Conservation (phyloP, 441 rosid species). For the Adansonia gregorii region DNA sequence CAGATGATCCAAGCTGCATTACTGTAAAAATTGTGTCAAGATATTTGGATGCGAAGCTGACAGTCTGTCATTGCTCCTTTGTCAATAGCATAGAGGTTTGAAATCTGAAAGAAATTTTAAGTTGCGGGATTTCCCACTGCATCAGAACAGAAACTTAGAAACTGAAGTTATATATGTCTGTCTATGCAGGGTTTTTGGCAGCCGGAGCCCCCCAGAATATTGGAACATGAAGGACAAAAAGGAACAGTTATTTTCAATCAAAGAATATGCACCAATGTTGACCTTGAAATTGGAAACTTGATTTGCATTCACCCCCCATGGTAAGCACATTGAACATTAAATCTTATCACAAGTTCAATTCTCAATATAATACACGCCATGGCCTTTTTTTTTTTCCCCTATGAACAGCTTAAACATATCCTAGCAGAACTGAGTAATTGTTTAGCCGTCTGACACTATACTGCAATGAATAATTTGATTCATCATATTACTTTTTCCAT, state of each 20-base stretch:
- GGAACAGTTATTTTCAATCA: constrained; percentile 68
- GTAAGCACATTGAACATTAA: constrained; percentile 41
- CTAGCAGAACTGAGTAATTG: constrained; percentile 4
- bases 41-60: constrained; percentile 75
- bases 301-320: constrained; percentile 72
- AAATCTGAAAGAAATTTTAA: constrained; percentile 19
- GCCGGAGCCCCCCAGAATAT: constrained; percentile 34
- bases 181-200: constrained; percentile 49
- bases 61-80: constrained; percentile 65
- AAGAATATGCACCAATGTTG: constrained; percentile 72
- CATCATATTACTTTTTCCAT: not conserved
- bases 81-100: constrained; percentile 57
- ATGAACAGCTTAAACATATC: not conserved
- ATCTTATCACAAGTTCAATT: not conserved
- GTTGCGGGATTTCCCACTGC: not conserved
- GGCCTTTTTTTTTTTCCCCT: not conserved
- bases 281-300: constrained; percentile 74
- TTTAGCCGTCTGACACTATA: not conserved
- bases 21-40: constrained; percentile 65
- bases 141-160: not conserved
- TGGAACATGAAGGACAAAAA: constrained; percentile 38
- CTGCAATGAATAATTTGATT: not conserved
- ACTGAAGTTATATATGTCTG: constrained; percentile 23
- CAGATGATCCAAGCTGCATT: constrained; percentile 53
- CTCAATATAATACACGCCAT: not conserved